A percentile compares a stretch with the other conserved stretches of the same genome.
Evolutionary conservation across 192 early-diverging fungal species (phyloP).

Genomic region (Lunasporangiospora selenospora): DNA sequence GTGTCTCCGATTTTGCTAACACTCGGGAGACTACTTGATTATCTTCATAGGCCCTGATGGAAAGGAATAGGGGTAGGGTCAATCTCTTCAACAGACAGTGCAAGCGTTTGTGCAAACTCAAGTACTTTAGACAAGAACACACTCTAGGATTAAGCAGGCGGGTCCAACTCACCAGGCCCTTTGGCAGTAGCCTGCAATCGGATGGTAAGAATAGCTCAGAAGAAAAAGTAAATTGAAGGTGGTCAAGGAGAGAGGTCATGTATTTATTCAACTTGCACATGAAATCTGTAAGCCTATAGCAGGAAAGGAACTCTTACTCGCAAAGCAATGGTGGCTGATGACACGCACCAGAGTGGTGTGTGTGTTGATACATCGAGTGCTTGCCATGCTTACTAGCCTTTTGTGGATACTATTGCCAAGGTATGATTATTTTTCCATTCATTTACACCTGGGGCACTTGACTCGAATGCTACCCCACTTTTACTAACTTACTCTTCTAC

Average conservation of each 20-base stretch:
- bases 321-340: constrained; percentile 24
- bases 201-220: constrained; percentile 20
- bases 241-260: no score
- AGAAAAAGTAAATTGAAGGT: no score
- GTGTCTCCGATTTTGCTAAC: no score
- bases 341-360: constrained; percentile 52
- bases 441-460: background rate
- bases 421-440: constrained; percentile 28
- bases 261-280: no score
- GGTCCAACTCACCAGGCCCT: constrained; percentile 50
- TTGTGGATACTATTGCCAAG: constrained; percentile 53
- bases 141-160: constrained; percentile 52
- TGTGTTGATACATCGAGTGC: constrained; percentile 64
- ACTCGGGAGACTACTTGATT: no score
- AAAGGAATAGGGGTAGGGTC: constrained; percentile 48
- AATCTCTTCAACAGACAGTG: constrained; percentile 67
- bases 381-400: constrained; percentile 65
- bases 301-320: constrained; percentile 13
- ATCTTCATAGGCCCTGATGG: constrained; percentile 36
- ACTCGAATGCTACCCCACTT: no score
- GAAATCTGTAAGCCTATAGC: no score
- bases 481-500: background rate
- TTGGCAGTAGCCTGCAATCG: constrained; percentile 8
- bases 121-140: constrained; percentile 59
- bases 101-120: constrained; percentile 49